Evolutionary conservation across 208 protist genomes (phyloP), one percentile per base, ranked within the genome.

Genomic region (Leishmania lainsoni): DNA sequence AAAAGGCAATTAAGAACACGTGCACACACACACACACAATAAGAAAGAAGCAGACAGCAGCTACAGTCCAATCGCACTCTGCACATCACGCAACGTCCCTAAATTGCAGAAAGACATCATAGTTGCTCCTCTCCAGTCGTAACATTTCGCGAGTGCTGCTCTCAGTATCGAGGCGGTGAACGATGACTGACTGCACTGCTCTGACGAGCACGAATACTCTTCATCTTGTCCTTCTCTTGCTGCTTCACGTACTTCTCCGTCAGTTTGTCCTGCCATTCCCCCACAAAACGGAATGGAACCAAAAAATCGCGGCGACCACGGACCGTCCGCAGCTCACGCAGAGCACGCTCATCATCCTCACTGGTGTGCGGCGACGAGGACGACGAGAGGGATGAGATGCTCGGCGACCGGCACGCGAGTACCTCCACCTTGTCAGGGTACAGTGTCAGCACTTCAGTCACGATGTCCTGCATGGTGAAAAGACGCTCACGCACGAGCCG

Each of bases 361-460:
- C 35, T 42, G 48, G 10, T 20, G 16, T 6, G 51, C 17, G 26
- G 69, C 69, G 69, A 75, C 12, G 35, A n/a, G 48, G 69, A 49
- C 14, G 54, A 26, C 26, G 63, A 51, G 52, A 20, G 45, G 49
- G 76, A 59, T 20, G 63, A 35, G n/a, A 42, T 58, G 14, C 12
- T 51, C 20, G 42, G 26, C 20, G 48, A 52, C 0, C 42, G 54
- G 42, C 56, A 48, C 32, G 68, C 49, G 1, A 95, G 65, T 9
- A 93, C 26, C 83, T 92, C 93, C 42, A 98, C 92, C 74, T 93
- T 96, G 32, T 98, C 92, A 0, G 93, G 91, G 74, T 89, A 93
- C 54, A 76, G 72, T 6, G 59, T 81, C 59, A 96, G 85, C 12
- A 97, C 65, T 65, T 95, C 87, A 6, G 83, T 79, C 49, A 91